Percentiles rank a stretch among this genome's conserved stretches.
These are phyloP conservation scores for Onygena corvina DNA, from an alignment of 2,329 filamentous ascomycete genomes.

Conservation along the genomic window DNA sequence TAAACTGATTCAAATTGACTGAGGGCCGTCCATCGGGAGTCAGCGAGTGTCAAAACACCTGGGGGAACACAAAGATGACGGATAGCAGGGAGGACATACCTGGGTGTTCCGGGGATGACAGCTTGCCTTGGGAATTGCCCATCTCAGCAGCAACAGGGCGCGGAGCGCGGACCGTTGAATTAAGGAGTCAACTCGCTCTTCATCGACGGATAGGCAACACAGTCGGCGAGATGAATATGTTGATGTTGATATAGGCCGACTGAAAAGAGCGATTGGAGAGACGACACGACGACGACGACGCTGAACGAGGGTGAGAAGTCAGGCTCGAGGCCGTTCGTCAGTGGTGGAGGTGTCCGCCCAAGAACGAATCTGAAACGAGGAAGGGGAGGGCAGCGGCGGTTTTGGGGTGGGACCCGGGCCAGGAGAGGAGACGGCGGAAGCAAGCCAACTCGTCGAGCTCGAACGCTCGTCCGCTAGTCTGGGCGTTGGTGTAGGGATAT, in stretches of 20 bases:
- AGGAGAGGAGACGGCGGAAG: neutral
- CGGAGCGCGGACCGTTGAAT: constrained; percentile 1
- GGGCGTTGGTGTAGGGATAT: neutral
- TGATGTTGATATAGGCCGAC: neutral
- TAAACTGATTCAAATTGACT: constrained; percentile 98
- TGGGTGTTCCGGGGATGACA: constrained; percentile 84
- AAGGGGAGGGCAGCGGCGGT: neutral
- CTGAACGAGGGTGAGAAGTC: neutral
- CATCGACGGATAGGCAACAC: neutral
- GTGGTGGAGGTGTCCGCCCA: constrained; percentile 3
- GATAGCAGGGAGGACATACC: constrained; percentile 44
- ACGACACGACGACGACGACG: neutral
- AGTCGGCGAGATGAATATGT: neutral
- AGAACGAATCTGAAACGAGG: constrained; percentile 5
- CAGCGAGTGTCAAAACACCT: neutral
- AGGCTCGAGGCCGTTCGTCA: constrained; percentile 3
- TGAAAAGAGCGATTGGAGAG: neutral
- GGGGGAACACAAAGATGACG: neutral
- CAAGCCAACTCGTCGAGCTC: constrained; percentile 1
- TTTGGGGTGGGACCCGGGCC: neutral
- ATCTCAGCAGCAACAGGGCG: constrained; percentile 40
- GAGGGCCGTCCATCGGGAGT: neutral
- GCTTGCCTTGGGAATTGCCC: constrained; percentile 93
- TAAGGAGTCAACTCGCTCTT: neutral
- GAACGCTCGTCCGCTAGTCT: neutral